phyloP scores from a whole-genome alignment of 2,329 filamentous ascomycete genomes.

The Trichoderma guizhouense region DNA sequence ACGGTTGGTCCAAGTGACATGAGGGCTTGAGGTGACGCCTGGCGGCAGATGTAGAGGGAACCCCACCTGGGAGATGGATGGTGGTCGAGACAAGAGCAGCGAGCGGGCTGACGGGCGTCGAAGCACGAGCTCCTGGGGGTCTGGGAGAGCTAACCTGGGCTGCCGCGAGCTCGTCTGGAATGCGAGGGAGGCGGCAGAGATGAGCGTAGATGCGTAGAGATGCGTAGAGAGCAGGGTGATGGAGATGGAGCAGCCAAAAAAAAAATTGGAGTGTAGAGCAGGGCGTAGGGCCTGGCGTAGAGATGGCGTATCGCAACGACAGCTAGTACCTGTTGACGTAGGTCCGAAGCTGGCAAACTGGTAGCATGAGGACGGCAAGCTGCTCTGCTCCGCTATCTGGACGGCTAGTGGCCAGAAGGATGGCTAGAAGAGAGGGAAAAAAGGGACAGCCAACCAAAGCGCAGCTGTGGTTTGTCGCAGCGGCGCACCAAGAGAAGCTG shows the following conservation, averaged over 20 bases:
- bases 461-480: conserved; percentile 1
- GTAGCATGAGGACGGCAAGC: conserved; percentile 12
- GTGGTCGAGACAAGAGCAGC: conserved; percentile 29
- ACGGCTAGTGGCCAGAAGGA: conserved; percentile 12
- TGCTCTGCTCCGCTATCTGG: conserved; percentile 11
- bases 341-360: conserved; percentile 12
- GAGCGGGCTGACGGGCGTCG: conserved; percentile 18
- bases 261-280: not conserved
- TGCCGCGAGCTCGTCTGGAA: conserved; percentile 4
- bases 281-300: not conserved
- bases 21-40: conserved; percentile 18
- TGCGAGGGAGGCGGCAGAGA: not conserved
- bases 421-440: not conserved
- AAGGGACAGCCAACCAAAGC: conserved; percentile 10
- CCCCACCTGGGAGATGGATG: conserved; percentile 30
- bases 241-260: not conserved
- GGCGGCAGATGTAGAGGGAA: conserved; percentile 26
- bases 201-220: not conserved
- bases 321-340: conserved; percentile 13
- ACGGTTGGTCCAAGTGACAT: conserved; percentile 15
- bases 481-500: not conserved
- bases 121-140: conserved; percentile 17
- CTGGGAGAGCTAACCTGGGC: conserved; percentile 10
- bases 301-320: conserved; percentile 2
- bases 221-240: not conserved